A percentile compares a stretch with the other conserved stretches of the same genome.
These are phyloP conservation scores for Marasmius fiardii DNA, from an alignment of 1,284 basidiomycete genomes.

Conservation along the genomic window DNA sequence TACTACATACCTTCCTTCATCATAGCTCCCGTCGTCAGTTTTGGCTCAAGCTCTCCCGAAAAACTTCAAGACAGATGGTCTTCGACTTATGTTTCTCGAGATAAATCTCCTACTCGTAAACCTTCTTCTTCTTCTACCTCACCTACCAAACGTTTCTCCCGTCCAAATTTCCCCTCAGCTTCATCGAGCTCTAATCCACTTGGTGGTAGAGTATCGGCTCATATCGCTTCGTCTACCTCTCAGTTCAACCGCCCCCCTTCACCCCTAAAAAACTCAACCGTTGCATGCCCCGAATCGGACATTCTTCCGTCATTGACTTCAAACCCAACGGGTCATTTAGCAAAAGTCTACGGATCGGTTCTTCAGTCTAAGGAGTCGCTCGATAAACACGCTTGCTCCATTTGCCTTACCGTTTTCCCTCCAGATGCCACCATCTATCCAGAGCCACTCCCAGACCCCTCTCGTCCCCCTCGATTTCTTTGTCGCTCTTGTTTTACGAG, in stretches of 20 bases:
- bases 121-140: constrained; percentile 22
- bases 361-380: constrained; percentile 75
- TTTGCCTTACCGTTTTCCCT: constrained; percentile 63
- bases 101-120: constrained; percentile 36
- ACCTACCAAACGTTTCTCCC: constrained; percentile 45
- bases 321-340: constrained; percentile 44
- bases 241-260: constrained; percentile 43
- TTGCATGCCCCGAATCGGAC: constrained; percentile 46
- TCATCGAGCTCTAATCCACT: constrained; percentile 30
- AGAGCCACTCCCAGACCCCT: constrained; percentile 47
- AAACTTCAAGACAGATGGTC: constrained; percentile 69
- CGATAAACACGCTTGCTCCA: constrained; percentile 58
- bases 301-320: constrained; percentile 56
- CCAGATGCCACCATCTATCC: constrained; percentile 83
- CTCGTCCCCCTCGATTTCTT: constrained; percentile 51
- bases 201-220: constrained; percentile 48
- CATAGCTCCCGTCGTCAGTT: constrained; percentile 65
- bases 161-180: constrained; percentile 31
- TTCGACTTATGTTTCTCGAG: constrained; percentile 63
- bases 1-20: background rate
- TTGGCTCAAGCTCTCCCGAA: constrained; percentile 13
- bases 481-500: constrained; percentile 67
- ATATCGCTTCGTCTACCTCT: constrained; percentile 52
- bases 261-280: constrained; percentile 49
- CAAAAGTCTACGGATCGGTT: constrained; percentile 80